Evolutionary conservation across 2,329 filamentous ascomycete genomes (phyloP), one percentile per base, ranked within the genome.

Genomic region (Microdochium trichocladiopsis): DNA sequence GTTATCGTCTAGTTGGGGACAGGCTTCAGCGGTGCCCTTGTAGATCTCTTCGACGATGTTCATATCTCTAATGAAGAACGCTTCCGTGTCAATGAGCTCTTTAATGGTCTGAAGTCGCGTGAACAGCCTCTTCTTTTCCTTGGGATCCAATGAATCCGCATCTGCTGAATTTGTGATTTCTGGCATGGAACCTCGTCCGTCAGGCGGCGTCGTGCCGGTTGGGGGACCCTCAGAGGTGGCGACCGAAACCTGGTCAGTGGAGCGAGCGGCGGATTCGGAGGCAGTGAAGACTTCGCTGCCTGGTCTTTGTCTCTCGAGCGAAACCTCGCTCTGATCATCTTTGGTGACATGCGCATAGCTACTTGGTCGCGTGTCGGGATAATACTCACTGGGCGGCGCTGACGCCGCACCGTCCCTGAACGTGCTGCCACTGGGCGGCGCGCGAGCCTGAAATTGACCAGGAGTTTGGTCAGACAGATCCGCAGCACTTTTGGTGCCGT

Each of bases 41-140:
- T 97, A 99, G 51, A 99, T 97, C 64, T 97, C 92, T 63, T 95
- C 90, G 2, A 96, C 87, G 51, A 99, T 93, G 66, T 92, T 96
- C 90, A 99, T 93, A 66, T 99, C 94, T 57, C 90, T 84, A 52
- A 95, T 85, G 69, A 95, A 97, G 5, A 87, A 85, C 48, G 90
- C 85, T 66, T 99, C 94, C 0, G 94, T 99, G 62, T 96, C 91
- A 47, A 96, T 80, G 36, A 99, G 75, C 68, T 99, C 94, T 64
- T 93, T 92, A 61, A 97, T 87, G 48, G 95, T 84, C 65, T 95
- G 84, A 51, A 87, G 83, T 21, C 94, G 87, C 65, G 93, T 88
- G 49, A 82, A 82, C 9, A 97, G 74, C n/a, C 88, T 83, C 55
- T 87, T 86, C 55, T 80, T 80, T 57, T 87, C 82, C 55, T 84